Percentiles rank a stretch among this genome's conserved stretches.
Evolutionary conservation across 1,139 yeast species (phyloP).

Genomic region (Nakaseomyces delphensis): DNA sequence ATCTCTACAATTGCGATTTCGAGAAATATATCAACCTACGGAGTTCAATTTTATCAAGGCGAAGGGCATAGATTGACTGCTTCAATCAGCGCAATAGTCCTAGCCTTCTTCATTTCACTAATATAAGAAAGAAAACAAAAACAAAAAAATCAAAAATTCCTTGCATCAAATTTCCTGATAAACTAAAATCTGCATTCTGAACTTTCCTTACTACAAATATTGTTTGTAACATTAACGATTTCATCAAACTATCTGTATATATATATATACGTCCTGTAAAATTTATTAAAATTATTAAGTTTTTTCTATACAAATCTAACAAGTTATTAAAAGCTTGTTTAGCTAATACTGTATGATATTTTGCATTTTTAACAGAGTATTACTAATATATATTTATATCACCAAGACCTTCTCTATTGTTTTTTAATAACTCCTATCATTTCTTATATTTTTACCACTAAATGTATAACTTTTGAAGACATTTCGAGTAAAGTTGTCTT

Average conservation of each 20-base stretch:
- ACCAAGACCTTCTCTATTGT: too few species aligned
- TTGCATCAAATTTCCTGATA: not conserved
- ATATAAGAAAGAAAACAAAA: not conserved
- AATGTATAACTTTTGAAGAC: too few species aligned
- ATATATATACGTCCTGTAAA: too few species aligned
- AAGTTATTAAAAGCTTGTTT: too few species aligned
- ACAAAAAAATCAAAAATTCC: not conserved
- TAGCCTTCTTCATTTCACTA: not conserved
- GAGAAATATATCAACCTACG: constrained; percentile 1
- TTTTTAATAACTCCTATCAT: too few species aligned
- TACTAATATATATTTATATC: not conserved
- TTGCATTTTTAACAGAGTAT: not conserved
- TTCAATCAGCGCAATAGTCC: constrained; percentile 5
- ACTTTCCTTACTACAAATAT: not conserved
- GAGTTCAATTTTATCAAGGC: constrained; percentile 9
- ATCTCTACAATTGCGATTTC: constrained; percentile 10
- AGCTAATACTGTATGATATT: too few species aligned
- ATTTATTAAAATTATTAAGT: too few species aligned
- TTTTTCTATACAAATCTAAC: too few species aligned
- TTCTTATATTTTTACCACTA: too few species aligned
- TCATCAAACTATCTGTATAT: not conserved
- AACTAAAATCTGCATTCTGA: not conserved
- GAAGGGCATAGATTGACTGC: constrained; percentile 9
- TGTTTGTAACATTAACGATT: constrained; percentile 2
- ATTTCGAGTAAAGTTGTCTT: too few species aligned